These are phyloP conservation scores for Actinomortierella wolfii DNA, from an alignment of 371 early-diverging fungal species.

Conservation along the genomic window DNA sequence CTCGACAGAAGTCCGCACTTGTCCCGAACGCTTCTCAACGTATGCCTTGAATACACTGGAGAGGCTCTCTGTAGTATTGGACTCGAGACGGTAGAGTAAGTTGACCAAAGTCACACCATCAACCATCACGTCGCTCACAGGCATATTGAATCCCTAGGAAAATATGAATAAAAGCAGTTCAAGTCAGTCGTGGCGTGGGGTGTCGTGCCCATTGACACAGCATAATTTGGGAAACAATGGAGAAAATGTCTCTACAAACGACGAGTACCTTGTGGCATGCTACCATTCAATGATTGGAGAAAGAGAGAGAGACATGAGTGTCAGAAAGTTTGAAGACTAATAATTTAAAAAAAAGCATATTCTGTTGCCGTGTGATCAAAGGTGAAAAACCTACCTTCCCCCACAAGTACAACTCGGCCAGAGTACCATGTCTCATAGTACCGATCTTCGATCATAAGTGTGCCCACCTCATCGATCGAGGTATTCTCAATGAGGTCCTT, in stretches of 20 bases:
- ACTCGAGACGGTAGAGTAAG: constrained; percentile 14
- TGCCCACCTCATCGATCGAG: constrained; percentile 17
- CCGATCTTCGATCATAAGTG: constrained; percentile 39
- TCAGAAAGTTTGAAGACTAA: too few species aligned
- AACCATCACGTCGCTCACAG: constrained; percentile 37
- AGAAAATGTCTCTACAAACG: neutral
- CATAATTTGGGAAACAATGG: too few species aligned
- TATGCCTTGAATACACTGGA: constrained; percentile 25
- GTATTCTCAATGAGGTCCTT: constrained; percentile 32
- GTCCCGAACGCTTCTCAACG: constrained; percentile 15
- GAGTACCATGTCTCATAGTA: constrained; percentile 43
- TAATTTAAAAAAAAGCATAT: too few species aligned
- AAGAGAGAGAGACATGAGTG: too few species aligned
- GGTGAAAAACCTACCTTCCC: constrained; percentile 20
- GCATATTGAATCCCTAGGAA: constrained; percentile 32
- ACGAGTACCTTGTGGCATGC: constrained; percentile 2
- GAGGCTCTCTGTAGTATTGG: constrained; percentile 15
- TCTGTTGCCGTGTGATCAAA: neutral
- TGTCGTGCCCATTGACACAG: too few species aligned
- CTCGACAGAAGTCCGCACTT: constrained; percentile 33
- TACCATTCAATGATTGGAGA: neutral
- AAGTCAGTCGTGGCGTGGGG: too few species aligned
- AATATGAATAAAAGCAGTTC: too few species aligned
- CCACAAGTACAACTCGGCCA: constrained; percentile 35
- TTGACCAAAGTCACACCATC: constrained; percentile 39